Evolutionary conservation across 352 stramenopile species (phyloP).

Genomic region (Saprolegnia parasitica): DNA sequence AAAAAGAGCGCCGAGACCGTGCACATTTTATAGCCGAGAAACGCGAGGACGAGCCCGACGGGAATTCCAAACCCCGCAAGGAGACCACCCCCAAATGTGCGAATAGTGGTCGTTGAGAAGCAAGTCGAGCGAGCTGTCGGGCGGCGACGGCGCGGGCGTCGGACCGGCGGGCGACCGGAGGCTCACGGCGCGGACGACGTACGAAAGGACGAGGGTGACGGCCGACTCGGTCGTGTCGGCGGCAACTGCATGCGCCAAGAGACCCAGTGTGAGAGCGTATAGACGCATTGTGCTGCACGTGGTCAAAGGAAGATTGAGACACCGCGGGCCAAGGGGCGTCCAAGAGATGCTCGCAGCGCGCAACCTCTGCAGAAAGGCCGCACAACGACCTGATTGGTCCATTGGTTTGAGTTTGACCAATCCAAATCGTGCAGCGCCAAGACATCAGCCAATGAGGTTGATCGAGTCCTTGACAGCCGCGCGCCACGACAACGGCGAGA

Average conservation of each 20-base stretch:
- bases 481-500: too few relatives aligned
- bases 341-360: too few relatives aligned
- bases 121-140: neutral
- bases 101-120: neutral
- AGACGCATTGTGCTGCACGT: neutral
- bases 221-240: neutral
- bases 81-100: constrained; percentile 30
- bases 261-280: neutral
- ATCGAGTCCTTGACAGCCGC: too few relatives aligned
- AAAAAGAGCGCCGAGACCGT: constrained; percentile 55
- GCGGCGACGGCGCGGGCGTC: neutral
- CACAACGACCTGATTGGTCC: too few relatives aligned
- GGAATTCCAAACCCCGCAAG: constrained; percentile 45
- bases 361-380: too few relatives aligned
- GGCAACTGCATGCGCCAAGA: neutral
- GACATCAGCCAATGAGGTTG: too few relatives aligned
- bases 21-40: constrained; percentile 51
- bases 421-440: too few relatives aligned
- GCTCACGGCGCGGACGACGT: neutral
- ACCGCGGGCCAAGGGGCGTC: too few relatives aligned
- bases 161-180: neutral
- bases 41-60: constrained; percentile 40
- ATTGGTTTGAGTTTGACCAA: too few relatives aligned
- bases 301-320: neutral
- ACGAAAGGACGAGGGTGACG: neutral